Base-by-base conservation (phyloP, 306 rosid genomes). In the Gastrolobium bilobum region DNA sequence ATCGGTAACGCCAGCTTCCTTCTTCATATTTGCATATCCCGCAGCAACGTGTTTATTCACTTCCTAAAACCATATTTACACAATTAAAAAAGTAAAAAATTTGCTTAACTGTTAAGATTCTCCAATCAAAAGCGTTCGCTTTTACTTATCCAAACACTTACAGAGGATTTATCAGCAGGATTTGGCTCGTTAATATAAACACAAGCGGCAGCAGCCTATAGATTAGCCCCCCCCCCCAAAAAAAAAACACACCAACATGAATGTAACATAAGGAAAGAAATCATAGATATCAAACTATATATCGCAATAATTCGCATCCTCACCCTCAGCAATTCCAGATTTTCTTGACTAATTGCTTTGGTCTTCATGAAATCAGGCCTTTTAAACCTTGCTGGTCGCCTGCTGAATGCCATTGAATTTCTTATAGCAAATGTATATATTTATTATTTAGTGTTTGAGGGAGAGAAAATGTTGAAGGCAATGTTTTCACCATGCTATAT, bases 341-440 rank as follows among this genome's bases (percentile, higher is more conserved):
- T 71, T n/a, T 64, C 79, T 38, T 31, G 2, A 33, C 43, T 64
- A 13, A 77, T 47, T 35, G 38, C 1, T 39, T 40, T 30, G 8
- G 2, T 7, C 51, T 26, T 38, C 73, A 15, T 61, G 48, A 65
- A 63, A 1, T 29, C 30, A 2, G 83, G 66, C 7, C 35, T 73
- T 11, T 40, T 77, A 53, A 83, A 83, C 72, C 80, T 83, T 15
- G 86, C 83, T 10, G 83, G 86, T 64, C 77, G 42, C 74, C 83
- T 71, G 59, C 60, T 15, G 0, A n/a, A 39, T 1, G 15, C 65
- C 83, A 83, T 83, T 29, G 62, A 63, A 66, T 39, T 29, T 26
- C 44, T 51, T 52, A 7, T 37, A 4, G 43, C 7, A 40, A 42
- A 73, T 11, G 3, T 38, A 14, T 51, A 14, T 54, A 37, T 8